Percentiles rank a stretch among this genome's conserved stretches.
phyloP scores from a whole-genome alignment of 495 filamentous ascomycete genomes.

The Oidiodendron maius region DNA sequence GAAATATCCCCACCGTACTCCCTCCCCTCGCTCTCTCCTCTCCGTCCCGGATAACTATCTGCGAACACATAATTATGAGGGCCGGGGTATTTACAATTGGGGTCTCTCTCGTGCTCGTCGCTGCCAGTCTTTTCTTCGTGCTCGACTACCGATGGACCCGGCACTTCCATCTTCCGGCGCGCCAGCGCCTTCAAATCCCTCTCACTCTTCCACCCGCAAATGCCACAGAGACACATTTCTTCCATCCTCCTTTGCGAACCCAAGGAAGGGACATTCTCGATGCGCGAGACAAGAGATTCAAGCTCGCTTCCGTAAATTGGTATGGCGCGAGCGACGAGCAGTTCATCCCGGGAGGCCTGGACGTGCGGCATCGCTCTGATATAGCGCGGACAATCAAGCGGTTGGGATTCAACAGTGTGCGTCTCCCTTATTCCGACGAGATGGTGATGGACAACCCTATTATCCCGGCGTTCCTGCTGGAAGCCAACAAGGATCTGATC shows the following conservation, averaged over 20 bases:
- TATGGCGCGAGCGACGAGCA: slow-evolving; percentile 56
- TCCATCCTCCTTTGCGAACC: slow-evolving; percentile 44
- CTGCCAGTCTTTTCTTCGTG: slow-evolving; percentile 1
- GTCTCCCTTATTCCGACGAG: slow-evolving; percentile 57
- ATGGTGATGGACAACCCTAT: slow-evolving; percentile 48
- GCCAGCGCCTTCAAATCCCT: not conserved
- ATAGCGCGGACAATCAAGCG: slow-evolving; percentile 45
- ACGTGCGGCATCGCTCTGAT: slow-evolving; percentile 46
- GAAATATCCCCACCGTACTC: no score
- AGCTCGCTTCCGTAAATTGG: slow-evolving; percentile 57
- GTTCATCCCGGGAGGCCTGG: slow-evolving; percentile 54
- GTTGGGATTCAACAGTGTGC: slow-evolving; percentile 59
- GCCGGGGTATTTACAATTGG: not conserved
- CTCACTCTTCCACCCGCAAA: not conserved
- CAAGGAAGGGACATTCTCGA: slow-evolving; percentile 51
- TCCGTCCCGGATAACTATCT: no score
- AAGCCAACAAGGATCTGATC: slow-evolving; percentile 48
- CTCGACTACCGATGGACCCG: not conserved
- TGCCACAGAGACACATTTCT: no score
- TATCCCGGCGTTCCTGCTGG: slow-evolving; percentile 38
- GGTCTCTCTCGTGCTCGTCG: slow-evolving; percentile 2
- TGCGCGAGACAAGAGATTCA: slow-evolving; percentile 40
- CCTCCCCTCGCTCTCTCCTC: no score
- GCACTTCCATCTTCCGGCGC: not conserved
- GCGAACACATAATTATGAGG: not conserved